Conservation (phyloP, 768 basidiomycete species). For the Boletus pseudo-olivaceus region DNA sequence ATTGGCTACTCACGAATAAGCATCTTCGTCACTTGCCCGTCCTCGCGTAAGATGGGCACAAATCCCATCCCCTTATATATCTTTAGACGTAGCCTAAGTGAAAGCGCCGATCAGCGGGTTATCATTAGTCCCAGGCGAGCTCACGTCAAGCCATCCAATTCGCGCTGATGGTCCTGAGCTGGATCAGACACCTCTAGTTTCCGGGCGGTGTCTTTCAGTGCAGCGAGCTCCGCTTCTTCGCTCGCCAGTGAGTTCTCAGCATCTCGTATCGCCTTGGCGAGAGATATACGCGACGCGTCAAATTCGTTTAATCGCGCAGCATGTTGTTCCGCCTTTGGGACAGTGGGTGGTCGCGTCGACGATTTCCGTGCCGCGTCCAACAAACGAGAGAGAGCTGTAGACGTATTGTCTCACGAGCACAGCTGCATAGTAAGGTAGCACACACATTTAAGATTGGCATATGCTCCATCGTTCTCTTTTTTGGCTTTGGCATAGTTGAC, state of each 20-base stretch:
- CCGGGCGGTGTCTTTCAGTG: conserved; percentile 61
- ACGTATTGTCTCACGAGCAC: background rate
- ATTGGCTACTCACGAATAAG: conserved; percentile 56
- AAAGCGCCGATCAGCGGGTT: conserved; percentile 3
- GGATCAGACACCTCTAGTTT: conserved; percentile 67
- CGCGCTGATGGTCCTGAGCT: conserved; percentile 64
- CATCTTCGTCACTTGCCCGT: conserved; percentile 52
- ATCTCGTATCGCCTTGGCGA: conserved; percentile 74
- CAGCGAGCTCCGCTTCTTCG: conserved; percentile 67
- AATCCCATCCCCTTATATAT: conserved; percentile 73
- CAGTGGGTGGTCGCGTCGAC: conserved; percentile 62
- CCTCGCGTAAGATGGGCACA: conserved; percentile 56
- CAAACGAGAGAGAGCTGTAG: conserved; percentile 55
- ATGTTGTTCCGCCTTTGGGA: conserved; percentile 67
- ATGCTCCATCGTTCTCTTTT: conserved; percentile 67
- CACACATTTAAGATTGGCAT: conserved; percentile 60
- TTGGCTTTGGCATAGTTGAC: conserved; percentile 53
- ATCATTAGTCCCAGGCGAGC: conserved; percentile 22
- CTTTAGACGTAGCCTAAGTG: conserved; percentile 56
- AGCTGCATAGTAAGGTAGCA: background rate
- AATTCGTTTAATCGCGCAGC: conserved; percentile 59
- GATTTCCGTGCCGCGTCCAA: conserved; percentile 71
- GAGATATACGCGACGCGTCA: conserved; percentile 57
- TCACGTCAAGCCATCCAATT: conserved; percentile 67
- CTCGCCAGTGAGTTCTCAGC: conserved; percentile 60